Percentiles rank a stretch among this genome's conserved stretches.
These are phyloP conservation scores for Saturnispora sanitii DNA, from an alignment of 805 yeast species.

Conservation along the genomic window DNA sequence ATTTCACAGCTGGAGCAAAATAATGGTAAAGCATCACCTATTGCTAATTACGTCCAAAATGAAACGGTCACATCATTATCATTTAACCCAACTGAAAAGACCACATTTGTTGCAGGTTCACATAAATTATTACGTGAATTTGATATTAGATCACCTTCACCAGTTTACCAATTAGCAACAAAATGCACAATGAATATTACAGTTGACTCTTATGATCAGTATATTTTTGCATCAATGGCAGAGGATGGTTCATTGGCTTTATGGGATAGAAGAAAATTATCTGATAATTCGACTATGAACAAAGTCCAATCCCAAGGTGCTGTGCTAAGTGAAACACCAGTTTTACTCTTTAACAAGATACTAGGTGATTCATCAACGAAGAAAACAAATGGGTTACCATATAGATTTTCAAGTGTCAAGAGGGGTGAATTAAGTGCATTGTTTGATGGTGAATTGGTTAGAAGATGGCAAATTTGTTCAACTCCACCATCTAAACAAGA, in stretches of 20 bases:
- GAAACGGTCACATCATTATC: conserved; percentile 64
- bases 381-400: conserved; percentile 52
- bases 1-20: conserved; percentile 28
- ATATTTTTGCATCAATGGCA: conserved; percentile 62
- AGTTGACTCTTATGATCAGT: conserved; percentile 57
- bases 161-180: conserved; percentile 66
- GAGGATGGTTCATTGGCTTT: conserved; percentile 80
- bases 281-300: conserved; percentile 13
- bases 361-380: conserved; percentile 47
- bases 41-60: conserved; percentile 51
- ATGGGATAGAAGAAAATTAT: conserved; percentile 67
- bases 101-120: conserved; percentile 58
- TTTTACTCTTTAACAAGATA: conserved; percentile 47
- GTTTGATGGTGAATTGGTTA: conserved; percentile 64
- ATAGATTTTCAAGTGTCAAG: conserved; percentile 55
- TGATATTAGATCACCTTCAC: conserved; percentile 57
- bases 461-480: conserved; percentile 71
- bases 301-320: conserved; percentile 10
- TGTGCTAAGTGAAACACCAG: conserved; percentile 39
- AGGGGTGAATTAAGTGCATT: conserved; percentile 70
- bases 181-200: conserved; percentile 59
- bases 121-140: conserved; percentile 69
- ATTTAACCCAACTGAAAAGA: conserved; percentile 51
- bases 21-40: conserved; percentile 37
- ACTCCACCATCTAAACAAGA: conserved; percentile 32